Base-by-base conservation (phyloP, 768 basidiomycete species). In the Amanita fuliginea region DNA sequence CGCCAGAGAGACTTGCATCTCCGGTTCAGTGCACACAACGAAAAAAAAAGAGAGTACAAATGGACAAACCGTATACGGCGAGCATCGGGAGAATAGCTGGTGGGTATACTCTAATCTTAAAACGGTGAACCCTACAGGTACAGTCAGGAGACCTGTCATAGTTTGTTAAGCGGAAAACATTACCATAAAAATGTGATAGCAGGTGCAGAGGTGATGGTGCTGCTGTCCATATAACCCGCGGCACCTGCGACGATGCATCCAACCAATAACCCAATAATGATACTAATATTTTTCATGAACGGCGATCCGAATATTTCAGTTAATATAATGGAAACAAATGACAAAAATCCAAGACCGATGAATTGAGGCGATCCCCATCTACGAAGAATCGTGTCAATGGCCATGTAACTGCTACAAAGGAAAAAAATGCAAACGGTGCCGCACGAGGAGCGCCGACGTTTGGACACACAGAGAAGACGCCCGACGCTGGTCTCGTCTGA, bases 291-390 rank as follows among this genome's bases (percentile, higher is more conserved):
- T 65, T 85, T 84, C 59, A 93, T 63, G 69, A 93, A 92, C 0
- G 88, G 90, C 3, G 81, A 83, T 6, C 89, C 90, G 54, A 90
- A 87, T 16, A 91, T 64, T 60, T 93, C 88, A 0, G 83, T 83
- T 22, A 91, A 60, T 56, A 91, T 75, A 56, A 90, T 90, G 8
- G 76, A 71, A 42, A 80, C 57, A 64, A 91, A 92, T 0, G 82
- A 83, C 24, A 92, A 70, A 72, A 94, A 92, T 0, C 90, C 90
- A 21, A 94, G 76, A 3, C 90, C 89, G 42, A 91, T 83, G 66
- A 87, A 88, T 59, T 89, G 75, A 0, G 89, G 81, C 0, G 82
- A 82, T 7, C 86, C 89, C 85, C 86, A 92, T 4, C 78, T 80
- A 33, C 32, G 32, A 32, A 13, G 32, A 32, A 4, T 26, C 53